Conservation (phyloP, 179 eudicot species). For the Pouteria campechiana region DNA sequence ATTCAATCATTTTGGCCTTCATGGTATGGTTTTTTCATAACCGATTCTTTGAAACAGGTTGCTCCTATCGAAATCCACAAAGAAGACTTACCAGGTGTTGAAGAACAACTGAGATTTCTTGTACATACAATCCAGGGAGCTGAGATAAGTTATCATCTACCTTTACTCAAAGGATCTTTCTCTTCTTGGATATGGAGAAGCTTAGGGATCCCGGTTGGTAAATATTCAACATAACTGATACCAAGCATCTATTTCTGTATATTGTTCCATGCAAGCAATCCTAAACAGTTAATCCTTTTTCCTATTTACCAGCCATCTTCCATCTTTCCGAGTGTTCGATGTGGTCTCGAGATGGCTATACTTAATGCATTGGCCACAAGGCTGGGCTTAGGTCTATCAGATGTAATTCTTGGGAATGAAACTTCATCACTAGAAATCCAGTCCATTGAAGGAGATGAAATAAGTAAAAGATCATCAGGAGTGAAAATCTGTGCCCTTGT, state of each 20-base stretch:
- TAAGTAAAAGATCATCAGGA: slow-evolving; percentile 18
- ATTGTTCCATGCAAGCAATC: neutral
- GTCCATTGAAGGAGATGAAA: slow-evolving; percentile 12
- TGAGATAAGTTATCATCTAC: slow-evolving; percentile 28
- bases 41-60: slow-evolving; percentile 31
- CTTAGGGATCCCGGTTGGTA: slow-evolving; percentile 70
- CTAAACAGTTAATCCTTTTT: neutral
- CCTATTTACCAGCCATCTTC: slow-evolving; percentile 49
- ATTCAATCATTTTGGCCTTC: neutral
- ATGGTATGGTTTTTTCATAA: no score
- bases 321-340: slow-evolving; percentile 83
- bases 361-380: slow-evolving; percentile 79
- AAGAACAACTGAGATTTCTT: slow-evolving; percentile 76
- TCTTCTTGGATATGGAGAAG: slow-evolving; percentile 70
- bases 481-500: slow-evolving; percentile 78
- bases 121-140: slow-evolving; percentile 48
- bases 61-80: slow-evolving; percentile 79
- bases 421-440: no score
- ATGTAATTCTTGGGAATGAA: slow-evolving; percentile 45
- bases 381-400: slow-evolving; percentile 42
- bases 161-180: slow-evolving; percentile 61
- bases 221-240: neutral
- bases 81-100: slow-evolving; percentile 57
- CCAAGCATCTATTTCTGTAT: neutral
- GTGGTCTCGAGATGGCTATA: slow-evolving; percentile 95